Conservation (phyloP, 257 asterid species). For the Solanum chiquidenum region DNA sequence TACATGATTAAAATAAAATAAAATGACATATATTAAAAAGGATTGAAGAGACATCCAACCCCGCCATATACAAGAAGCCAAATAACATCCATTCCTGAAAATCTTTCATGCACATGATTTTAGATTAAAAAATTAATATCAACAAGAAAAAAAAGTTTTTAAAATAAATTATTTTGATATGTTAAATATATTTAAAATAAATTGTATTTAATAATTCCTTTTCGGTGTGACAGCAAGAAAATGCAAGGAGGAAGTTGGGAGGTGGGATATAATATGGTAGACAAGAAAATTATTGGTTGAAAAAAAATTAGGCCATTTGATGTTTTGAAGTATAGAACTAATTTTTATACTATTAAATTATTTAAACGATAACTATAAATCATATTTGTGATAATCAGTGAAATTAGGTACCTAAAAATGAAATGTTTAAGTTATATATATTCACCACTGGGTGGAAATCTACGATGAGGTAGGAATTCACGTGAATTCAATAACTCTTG, state of each 20-base stretch:
- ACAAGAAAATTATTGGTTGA: background rate
- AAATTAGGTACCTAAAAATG: background rate
- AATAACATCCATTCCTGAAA: background rate
- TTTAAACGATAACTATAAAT: background rate
- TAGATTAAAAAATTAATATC: background rate
- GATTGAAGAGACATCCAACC: background rate
- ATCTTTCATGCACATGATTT: background rate
- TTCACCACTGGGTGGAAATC: background rate
- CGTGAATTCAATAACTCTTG: background rate
- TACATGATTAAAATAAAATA: background rate
- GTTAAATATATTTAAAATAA: background rate
- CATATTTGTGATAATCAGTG: background rate
- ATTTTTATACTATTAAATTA: background rate
- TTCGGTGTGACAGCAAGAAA: background rate
- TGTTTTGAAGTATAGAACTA: background rate
- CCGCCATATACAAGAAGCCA: conserved; percentile 3
- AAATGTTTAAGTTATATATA: background rate
- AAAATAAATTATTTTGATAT: background rate
- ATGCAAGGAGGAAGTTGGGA: background rate
- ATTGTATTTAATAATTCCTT: background rate
- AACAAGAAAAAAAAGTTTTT: background rate
- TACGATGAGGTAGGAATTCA: background rate
- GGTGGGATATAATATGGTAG: background rate
- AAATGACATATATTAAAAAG: background rate
- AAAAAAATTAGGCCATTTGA: background rate